These are phyloP conservation scores for Candida ovalis DNA, from an alignment of 805 yeast species.

Conservation along the genomic window DNA sequence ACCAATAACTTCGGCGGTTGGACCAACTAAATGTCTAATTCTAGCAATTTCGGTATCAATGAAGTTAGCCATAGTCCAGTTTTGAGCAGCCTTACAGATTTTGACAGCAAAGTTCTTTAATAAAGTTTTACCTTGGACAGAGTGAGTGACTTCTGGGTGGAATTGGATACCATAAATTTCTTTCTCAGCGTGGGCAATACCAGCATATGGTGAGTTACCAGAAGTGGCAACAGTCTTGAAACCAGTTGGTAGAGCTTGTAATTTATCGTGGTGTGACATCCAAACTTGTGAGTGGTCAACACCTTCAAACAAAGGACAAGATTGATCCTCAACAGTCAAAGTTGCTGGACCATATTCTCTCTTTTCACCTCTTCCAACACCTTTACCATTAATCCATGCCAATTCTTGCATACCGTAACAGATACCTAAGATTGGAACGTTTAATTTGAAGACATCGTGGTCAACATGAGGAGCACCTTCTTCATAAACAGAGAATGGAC, in stretches of 20 bases:
- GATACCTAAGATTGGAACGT: conserved; percentile 94
- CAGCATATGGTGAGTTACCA: conserved; percentile 93
- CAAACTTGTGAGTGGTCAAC: conserved; percentile 95
- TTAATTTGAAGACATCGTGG: conserved; percentile 82
- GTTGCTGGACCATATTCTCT: conserved; percentile 98
- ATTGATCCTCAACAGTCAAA: conserved; percentile 70
- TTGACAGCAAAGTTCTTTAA: conserved; percentile 90
- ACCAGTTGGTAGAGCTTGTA: conserved; percentile 84
- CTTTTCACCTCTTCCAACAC: conserved; percentile 93
- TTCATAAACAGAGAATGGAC: conserved; percentile 96
- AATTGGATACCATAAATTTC: conserved; percentile 92
- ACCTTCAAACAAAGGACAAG: conserved; percentile 74
- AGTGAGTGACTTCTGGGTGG: conserved; percentile 99
- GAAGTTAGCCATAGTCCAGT: conserved; percentile 98
- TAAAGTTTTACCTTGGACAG: conserved; percentile 82
- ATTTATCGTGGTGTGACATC: conserved; percentile 99
- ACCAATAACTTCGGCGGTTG: conserved; percentile 97
- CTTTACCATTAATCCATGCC: conserved; percentile 95
- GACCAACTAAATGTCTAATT: conserved; percentile 88
- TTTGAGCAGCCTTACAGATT: conserved; percentile 81
- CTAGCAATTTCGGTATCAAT: conserved; percentile 94
- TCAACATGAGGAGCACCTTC: conserved; percentile 97
- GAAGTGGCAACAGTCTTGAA: conserved; percentile 87
- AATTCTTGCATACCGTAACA: conserved; percentile 99
- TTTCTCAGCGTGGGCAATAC: conserved; percentile 72